phyloP scores from a whole-genome alignment of 371 early-diverging fungal species.

The Circinella umbellata region DNA sequence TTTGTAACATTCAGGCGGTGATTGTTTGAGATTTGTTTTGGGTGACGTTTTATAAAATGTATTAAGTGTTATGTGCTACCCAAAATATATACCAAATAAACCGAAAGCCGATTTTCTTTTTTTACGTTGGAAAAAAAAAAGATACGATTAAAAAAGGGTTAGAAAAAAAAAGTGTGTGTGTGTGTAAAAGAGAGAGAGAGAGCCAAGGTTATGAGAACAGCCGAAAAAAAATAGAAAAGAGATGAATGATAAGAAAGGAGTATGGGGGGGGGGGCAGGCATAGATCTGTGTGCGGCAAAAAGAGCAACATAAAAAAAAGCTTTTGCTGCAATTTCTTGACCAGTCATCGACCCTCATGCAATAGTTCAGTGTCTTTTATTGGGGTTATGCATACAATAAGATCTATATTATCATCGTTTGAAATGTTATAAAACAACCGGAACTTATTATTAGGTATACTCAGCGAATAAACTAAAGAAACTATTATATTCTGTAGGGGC shows the following conservation, averaged over 20 bases:
- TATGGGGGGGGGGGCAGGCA: too few species aligned
- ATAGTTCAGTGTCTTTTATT: conserved; percentile 10
- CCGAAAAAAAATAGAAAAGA: not conserved
- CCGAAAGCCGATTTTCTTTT: not conserved
- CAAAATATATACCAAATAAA: not conserved
- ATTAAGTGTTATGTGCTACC: not conserved
- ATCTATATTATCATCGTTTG: not conserved
- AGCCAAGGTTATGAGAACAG: too few species aligned
- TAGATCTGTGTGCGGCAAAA: not conserved
- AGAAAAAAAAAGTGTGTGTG: not conserved
- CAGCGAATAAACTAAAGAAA: too few species aligned
- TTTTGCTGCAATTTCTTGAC: conserved; percentile 15
- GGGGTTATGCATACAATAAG: conserved; percentile 6
- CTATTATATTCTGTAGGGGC: not conserved
- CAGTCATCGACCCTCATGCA: conserved; percentile 23
- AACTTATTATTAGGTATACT: not conserved
- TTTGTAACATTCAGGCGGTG: conserved; percentile 3
- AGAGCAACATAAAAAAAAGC: not conserved
- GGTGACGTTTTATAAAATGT: conserved; percentile 7
- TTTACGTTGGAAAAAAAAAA: conserved; percentile 5
- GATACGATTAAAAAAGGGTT: not conserved
- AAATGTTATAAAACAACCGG: not conserved
- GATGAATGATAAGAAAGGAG: not conserved
- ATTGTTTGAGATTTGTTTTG: not conserved
- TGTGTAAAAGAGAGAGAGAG: too few species aligned